Evolutionary conservation across 306 rosid genomes (phyloP), one percentile per base, ranked within the genome.

Genomic region (Albizia julibrissin): DNA sequence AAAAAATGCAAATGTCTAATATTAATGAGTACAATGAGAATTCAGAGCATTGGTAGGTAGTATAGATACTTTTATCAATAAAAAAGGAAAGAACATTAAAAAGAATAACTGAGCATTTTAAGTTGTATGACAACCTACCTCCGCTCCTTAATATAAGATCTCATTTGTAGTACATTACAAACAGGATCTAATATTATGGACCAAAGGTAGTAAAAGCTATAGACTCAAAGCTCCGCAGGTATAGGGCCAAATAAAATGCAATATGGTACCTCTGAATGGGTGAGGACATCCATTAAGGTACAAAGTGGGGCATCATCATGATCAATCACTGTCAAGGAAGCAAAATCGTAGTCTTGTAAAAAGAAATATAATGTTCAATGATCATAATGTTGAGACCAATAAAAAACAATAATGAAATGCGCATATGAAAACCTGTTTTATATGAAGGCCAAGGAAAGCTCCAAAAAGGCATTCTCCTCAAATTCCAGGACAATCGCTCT

Each of bases 251-350:
- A 64, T 18, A 75, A 85, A 81, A 75, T 33, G 22, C 19, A 34
- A 54, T 40, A 58, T 13, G 71, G 19, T 85, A 92, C 97, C 96
- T 89, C 71, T 10, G 90, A 37, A 82, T 85, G 85, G 9, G 89
- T 86, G 33, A 90, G 90, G 49, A 89, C 88, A 37, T 86, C 89
- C 96, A 83, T 93, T 69, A 93, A 79, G 52, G 96, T 86, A 84
- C n/a, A 70, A 71, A 44, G 67, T 2, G 42, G 73, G 49, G 14
- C 87, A 37, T 29, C 26, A 3, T 84, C 85, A 80, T 76, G 34
- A 34, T 86, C 82, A 37, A 86, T 86, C 72, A 49, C 98, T 90
- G 91, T 27, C 70, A 15, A 43, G 79, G 46, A 33, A 76, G 16
- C 59, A 69, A 42, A 69, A 75, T 64, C 49, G 39, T 77, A 39